These are phyloP conservation scores for Exserohilum rostratum DNA, from an alignment of 2,329 filamentous ascomycete genomes.

Conservation along the genomic window DNA sequence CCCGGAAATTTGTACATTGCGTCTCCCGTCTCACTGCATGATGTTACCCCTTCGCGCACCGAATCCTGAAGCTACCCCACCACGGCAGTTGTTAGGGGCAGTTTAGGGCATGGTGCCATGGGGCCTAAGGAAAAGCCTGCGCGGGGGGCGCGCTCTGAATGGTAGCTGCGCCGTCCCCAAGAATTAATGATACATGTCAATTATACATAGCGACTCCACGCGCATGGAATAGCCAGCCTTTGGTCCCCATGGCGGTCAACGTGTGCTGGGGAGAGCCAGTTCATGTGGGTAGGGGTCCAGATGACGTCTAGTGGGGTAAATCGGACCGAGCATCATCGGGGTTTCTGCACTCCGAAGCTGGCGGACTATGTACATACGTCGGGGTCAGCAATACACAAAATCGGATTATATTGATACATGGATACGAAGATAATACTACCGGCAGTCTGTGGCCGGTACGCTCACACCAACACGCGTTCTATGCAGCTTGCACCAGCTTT, in stretches of 20 bases:
- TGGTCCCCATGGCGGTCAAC: neutral
- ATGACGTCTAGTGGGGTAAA: slow-evolving; percentile 31
- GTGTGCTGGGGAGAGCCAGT: neutral
- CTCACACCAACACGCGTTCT: neutral
- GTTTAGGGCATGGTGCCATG: slow-evolving; percentile 15
- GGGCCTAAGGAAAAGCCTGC: slow-evolving; percentile 15
- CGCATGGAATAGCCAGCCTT: neutral
- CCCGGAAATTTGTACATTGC: slow-evolving; percentile 15
- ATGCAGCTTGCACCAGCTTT: slow-evolving; percentile 36
- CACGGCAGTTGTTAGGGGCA: slow-evolving; percentile 43
- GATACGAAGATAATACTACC: neutral
- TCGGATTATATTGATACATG: slow-evolving; percentile 5
- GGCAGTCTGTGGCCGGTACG: neutral
- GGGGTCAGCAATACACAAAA: neutral
- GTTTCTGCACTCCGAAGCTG: neutral
- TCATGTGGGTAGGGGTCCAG: slow-evolving; percentile 12
- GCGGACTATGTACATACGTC: neutral
- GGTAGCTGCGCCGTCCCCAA: neutral
- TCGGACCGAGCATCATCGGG: neutral
- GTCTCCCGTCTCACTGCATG: slow-evolving; percentile 11
- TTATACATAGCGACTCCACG: neutral
- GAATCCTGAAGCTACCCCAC: slow-evolving; percentile 37
- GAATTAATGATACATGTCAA: neutral
- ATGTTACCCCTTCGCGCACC: slow-evolving; percentile 6
- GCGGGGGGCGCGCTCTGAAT: slow-evolving; percentile 6